These are phyloP conservation scores for Hypoxylon sp. DNA, from an alignment of 2,329 filamentous ascomycete species.

Conservation along the genomic window DNA sequence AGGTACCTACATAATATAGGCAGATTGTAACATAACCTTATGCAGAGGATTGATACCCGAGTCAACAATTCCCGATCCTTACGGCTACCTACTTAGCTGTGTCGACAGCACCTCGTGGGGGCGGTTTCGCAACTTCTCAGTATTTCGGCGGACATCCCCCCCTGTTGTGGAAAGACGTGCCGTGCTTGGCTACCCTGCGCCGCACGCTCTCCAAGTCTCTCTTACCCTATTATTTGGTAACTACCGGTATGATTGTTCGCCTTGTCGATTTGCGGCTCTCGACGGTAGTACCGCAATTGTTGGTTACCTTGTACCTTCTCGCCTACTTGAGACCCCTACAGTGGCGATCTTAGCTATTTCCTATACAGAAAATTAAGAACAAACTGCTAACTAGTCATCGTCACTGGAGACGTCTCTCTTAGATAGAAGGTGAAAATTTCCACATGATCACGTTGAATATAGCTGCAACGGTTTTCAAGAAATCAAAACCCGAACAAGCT, in stretches of 20 bases:
- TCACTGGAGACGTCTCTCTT: conserved; percentile 4
- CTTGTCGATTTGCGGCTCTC: conserved; percentile 30
- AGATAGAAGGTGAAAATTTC: conserved; percentile 26
- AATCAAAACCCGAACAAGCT: conserved; percentile 29
- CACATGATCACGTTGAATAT: conserved; percentile 26
- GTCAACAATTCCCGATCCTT: conserved; percentile 46
- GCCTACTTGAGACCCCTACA: not conserved
- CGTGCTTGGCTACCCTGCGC: conserved; percentile 27
- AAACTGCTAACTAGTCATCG: not conserved
- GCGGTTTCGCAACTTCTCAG: conserved; percentile 40
- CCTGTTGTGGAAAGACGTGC: conserved; percentile 32
- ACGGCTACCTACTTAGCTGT: conserved; percentile 45
- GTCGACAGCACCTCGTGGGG: conserved; percentile 45
- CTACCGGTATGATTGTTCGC: conserved; percentile 19
- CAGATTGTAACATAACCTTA: conserved; percentile 44
- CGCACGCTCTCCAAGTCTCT: conserved; percentile 14
- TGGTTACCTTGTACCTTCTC: conserved; percentile 15
- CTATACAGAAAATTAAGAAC: not conserved
- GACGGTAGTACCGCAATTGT: conserved; percentile 22
- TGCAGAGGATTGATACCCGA: conserved; percentile 46
- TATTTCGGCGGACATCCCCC: conserved; percentile 35
- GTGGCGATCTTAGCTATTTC: conserved; percentile 8
- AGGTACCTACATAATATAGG: conserved; percentile 20
- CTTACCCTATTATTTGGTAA: conserved; percentile 10
- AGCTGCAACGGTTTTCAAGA: conserved; percentile 29